Conservation (phyloP, 2,329 filamentous ascomycete genomes). For the Alternaria triticimaculans region DNA sequence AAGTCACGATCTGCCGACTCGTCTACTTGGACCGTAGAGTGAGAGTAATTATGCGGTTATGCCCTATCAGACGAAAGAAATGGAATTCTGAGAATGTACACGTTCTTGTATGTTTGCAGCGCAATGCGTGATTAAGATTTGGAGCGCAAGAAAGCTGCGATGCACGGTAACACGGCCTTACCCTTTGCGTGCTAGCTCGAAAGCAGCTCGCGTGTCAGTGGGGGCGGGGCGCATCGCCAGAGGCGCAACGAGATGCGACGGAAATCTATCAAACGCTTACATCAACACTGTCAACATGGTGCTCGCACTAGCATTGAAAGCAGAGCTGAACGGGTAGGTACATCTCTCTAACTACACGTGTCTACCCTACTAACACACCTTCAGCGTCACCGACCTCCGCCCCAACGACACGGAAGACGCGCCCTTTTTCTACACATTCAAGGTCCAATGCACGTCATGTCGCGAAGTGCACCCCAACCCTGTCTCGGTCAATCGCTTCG, state of each 20-base stretch:
- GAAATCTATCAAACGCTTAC: not conserved
- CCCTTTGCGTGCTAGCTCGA: not conserved
- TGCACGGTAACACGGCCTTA: slow-evolving; percentile 5
- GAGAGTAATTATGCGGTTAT: not conserved
- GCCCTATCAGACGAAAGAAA: not conserved
- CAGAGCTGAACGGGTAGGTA: slow-evolving; percentile 46
- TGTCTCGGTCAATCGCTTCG: slow-evolving; percentile 87
- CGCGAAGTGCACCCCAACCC: slow-evolving; percentile 87
- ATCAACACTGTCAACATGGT: slow-evolving; percentile 32
- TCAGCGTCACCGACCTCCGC: slow-evolving; percentile 86
- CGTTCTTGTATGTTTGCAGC: not conserved
- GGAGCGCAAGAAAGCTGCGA: slow-evolving; percentile 2
- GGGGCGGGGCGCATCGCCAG: slow-evolving; percentile 16
- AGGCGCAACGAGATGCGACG: slow-evolving; percentile 5
- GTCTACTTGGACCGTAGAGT: not conserved
- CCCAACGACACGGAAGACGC: slow-evolving; percentile 81
- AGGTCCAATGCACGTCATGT: slow-evolving; percentile 97
- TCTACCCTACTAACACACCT: not conserved
- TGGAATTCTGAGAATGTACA: not conserved
- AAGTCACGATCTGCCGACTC: not conserved
- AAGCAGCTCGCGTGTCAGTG: slow-evolving; percentile 14
- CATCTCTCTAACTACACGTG: not conserved
- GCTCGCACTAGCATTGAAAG: slow-evolving; percentile 48
- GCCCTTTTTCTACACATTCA: slow-evolving; percentile 97
- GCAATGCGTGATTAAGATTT: slow-evolving; percentile 4